phyloP scores from a whole-genome alignment of 768 basidiomycete genomes.

The Russula olivacea region DNA sequence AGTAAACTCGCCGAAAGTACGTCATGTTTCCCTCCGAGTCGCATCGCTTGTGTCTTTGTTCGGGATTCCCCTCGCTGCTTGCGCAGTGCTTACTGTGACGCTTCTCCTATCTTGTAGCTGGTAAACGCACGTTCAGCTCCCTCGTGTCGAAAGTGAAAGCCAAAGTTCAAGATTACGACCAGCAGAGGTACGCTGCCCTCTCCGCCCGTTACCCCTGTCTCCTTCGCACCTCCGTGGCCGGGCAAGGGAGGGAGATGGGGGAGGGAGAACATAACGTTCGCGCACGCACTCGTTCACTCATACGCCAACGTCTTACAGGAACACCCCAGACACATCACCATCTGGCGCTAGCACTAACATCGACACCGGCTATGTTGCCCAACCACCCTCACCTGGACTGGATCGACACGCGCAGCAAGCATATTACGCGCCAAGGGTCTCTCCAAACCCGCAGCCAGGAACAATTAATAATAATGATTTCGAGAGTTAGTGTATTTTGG shows the following conservation, averaged over 20 bases:
- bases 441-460: background rate
- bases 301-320: slow-evolving; percentile 4
- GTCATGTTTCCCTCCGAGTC: slow-evolving; percentile 29
- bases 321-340: slow-evolving; percentile 4
- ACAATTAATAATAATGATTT: background rate
- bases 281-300: background rate
- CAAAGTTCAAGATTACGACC: slow-evolving; percentile 78
- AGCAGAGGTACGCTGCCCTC: slow-evolving; percentile 36
- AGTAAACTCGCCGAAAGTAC: slow-evolving; percentile 72
- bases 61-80: background rate
- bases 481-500: background rate
- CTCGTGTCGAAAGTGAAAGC: slow-evolving; percentile 74
- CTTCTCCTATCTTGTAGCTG: slow-evolving; percentile 29
- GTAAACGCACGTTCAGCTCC: slow-evolving; percentile 71
- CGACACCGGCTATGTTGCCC: background rate
- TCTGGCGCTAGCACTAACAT: background rate
- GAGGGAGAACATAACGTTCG: background rate
- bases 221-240: background rate
- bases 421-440: slow-evolving; percentile 17
- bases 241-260: background rate
- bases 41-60: background rate
- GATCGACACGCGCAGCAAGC: slow-evolving; percentile 24
- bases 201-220: background rate
- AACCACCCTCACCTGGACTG: background rate
- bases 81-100: background rate